A percentile compares a stretch with the other conserved stretches of the same genome.
Evolutionary conservation across 2,329 filamentous ascomycete genomes (phyloP).

Genomic region (Fonsecaea nubica): DNA sequence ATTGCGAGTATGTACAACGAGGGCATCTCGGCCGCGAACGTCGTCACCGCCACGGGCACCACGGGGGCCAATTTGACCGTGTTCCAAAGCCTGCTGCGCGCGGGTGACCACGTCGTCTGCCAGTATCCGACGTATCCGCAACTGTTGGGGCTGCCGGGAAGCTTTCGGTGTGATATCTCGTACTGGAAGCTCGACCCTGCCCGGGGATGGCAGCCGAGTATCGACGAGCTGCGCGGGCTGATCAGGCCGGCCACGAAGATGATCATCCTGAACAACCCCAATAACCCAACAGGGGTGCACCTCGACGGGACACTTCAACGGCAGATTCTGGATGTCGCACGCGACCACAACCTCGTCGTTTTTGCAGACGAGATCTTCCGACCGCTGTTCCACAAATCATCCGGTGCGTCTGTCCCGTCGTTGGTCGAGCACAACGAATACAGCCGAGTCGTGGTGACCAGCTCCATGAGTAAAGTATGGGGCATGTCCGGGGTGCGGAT

Average conservation of each 20-base stretch:
- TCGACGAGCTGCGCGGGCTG: constrained; percentile 69
- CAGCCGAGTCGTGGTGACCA: constrained; percentile 72
- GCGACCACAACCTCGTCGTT: constrained; percentile 68
- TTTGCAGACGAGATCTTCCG: constrained; percentile 84
- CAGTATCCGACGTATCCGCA: constrained; percentile 89
- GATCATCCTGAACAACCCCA: constrained; percentile 75
- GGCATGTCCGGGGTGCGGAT: constrained; percentile 79
- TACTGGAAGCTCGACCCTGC: constrained; percentile 73
- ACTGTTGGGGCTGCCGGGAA: constrained; percentile 75
- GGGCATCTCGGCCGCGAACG: constrained; percentile 61
- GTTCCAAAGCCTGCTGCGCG: constrained; percentile 72
- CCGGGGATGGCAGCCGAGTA: constrained; percentile 70
- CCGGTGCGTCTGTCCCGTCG: constrained; percentile 49
- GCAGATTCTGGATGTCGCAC: constrained; percentile 69
- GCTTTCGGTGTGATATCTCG: constrained; percentile 76
- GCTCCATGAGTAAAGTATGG: constrained; percentile 87
- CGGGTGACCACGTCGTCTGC: constrained; percentile 82
- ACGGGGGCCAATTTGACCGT: constrained; percentile 81
- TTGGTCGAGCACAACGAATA: constrained; percentile 62
- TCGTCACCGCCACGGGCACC: constrained; percentile 79
- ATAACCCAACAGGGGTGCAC: constrained; percentile 79
- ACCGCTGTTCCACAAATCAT: constrained; percentile 75
- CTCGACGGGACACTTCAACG: constrained; percentile 67
- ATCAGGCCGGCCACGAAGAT: constrained; percentile 61
- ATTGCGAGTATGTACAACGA: constrained; percentile 42